Conservation (phyloP, 768 basidiomycete species). For the Stropharia rugosoannulata region DNA sequence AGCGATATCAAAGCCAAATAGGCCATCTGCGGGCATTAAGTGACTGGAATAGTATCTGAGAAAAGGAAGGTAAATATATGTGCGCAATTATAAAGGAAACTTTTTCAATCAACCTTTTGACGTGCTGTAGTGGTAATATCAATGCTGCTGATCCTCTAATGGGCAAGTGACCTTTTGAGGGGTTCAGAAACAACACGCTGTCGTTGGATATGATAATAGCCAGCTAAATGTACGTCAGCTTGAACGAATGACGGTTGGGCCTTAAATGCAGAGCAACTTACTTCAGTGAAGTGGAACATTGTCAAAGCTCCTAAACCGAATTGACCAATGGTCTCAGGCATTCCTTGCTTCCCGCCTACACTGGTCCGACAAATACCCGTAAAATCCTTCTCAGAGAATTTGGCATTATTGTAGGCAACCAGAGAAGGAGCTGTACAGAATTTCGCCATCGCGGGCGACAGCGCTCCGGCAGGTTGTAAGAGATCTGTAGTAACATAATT, state of each 20-base stretch:
- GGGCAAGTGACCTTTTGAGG: conserved; percentile 41
- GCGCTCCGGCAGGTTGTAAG: background rate
- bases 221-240: conserved; percentile 20
- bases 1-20: conserved; percentile 37
- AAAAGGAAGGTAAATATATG: background rate
- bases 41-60: conserved; percentile 43
- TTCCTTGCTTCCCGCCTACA: conserved; percentile 40
- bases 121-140: conserved; percentile 28
- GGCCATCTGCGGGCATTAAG: conserved; percentile 33
- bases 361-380: conserved; percentile 44
- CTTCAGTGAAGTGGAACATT: conserved; percentile 54
- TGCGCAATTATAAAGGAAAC: background rate
- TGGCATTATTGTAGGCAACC: conserved; percentile 43
- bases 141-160: conserved; percentile 28
- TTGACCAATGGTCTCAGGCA: conserved; percentile 42
- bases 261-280: conserved; percentile 16
- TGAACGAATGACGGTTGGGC: background rate
- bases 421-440: conserved; percentile 37
- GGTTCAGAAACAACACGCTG: conserved; percentile 41
- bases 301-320: conserved; percentile 53
- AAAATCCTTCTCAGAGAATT: conserved; percentile 43
- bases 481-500: conserved; percentile 23
- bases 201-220: conserved; percentile 32
- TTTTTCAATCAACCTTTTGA: conserved; percentile 28
- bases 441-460: conserved; percentile 33